phyloP scores from a whole-genome alignment of 2,329 filamentous ascomycete species.

The Claviceps cyperi region DNA sequence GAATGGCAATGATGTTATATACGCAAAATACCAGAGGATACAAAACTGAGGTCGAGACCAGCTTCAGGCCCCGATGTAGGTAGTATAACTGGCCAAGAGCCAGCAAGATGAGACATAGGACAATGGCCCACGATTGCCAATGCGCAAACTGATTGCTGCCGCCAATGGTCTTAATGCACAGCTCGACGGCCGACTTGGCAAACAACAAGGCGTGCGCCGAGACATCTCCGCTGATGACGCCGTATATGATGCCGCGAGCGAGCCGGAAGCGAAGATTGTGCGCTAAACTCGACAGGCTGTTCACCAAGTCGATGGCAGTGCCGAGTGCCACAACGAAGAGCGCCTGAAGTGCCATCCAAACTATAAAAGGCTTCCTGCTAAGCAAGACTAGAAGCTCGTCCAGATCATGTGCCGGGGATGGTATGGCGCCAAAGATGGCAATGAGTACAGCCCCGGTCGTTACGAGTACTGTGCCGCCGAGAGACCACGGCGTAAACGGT shows the following conservation, averaged over 20 bases:
- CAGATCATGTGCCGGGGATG: conserved; percentile 80
- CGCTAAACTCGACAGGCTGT: conserved; percentile 35
- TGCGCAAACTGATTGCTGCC: conserved; percentile 84
- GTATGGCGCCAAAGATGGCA: conserved; percentile 84
- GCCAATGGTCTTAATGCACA: conserved; percentile 76
- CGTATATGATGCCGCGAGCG: conserved; percentile 72
- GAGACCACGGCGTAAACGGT: conserved; percentile 87
- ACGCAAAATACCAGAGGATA: conserved; percentile 97
- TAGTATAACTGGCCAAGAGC: conserved; percentile 90
- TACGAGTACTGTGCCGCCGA: conserved; percentile 78
- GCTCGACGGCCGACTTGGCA: conserved; percentile 90
- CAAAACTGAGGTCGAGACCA: conserved; percentile 87
- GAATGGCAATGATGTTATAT: conserved; percentile 96
- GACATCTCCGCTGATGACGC: conserved; percentile 78
- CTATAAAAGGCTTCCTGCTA: conserved; percentile 57
- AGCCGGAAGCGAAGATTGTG: conserved; percentile 56
- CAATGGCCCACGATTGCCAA: conserved; percentile 89
- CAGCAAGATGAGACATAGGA: conserved; percentile 64
- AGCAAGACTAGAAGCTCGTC: conserved; percentile 68
- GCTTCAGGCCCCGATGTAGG: conserved; percentile 80
- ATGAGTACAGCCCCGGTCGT: conserved; percentile 82
- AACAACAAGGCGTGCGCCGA: conserved; percentile 88
- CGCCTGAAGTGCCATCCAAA: conserved; percentile 77
- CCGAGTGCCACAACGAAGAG: conserved; percentile 58
- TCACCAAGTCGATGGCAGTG: conserved; percentile 42